Evolutionary conservation across 202 grass and related monocot species (phyloP).

Genomic region (Dendrocalamus latiflorus): DNA sequence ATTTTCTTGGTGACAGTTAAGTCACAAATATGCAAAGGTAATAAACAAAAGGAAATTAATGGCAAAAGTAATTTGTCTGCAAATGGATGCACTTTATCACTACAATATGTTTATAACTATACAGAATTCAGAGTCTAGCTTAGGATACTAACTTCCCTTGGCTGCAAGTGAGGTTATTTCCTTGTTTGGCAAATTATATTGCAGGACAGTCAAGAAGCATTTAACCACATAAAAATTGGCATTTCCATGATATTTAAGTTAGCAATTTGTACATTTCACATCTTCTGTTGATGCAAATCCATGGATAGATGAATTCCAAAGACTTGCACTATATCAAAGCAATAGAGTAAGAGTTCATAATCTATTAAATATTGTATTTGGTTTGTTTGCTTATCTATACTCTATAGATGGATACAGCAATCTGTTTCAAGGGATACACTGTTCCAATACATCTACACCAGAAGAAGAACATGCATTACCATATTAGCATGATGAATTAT

Average conservation of each 20-base stretch:
- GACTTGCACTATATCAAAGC: not conserved
- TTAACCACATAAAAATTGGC: not conserved
- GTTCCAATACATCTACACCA: not conserved
- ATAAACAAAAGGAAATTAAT: not conserved
- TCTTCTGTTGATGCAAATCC: not conserved
- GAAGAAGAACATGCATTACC: slow-evolving; percentile 10
- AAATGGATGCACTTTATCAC: slow-evolving; percentile 5
- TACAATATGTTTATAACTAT: not conserved
- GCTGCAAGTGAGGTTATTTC: not conserved
- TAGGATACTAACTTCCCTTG: not conserved
- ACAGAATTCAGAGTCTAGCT: slow-evolving; percentile 1
- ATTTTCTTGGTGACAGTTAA: not conserved
- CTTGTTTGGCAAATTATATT: slow-evolving; percentile 4
- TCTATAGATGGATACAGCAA: not conserved
- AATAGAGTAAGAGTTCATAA: not conserved
- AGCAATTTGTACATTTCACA: not conserved
- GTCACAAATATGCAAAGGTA: not conserved
- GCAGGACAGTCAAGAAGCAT: slow-evolving; percentile 8
- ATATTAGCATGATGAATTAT: slow-evolving; percentile 12
- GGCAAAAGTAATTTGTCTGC: not conserved
- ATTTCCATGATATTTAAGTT: slow-evolving; percentile 7
- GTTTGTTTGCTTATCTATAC: slow-evolving; percentile 3
- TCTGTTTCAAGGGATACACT: not conserved
- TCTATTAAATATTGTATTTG: not conserved
- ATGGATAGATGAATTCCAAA: not conserved